phyloP scores from a whole-genome alignment of 768 basidiomycete genomes.

The Tylopilus intermedius region DNA sequence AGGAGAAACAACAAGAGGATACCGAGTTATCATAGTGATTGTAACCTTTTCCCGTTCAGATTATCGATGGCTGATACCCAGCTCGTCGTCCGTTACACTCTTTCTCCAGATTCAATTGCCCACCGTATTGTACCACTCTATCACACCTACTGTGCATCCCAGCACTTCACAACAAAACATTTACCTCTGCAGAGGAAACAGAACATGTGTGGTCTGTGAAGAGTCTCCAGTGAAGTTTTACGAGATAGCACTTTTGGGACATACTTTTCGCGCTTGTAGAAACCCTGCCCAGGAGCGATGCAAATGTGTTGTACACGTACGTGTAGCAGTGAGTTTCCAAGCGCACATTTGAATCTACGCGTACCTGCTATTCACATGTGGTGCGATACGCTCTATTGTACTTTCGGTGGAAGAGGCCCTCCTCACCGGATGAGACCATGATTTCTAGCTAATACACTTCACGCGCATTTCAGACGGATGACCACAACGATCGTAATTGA shows the following conservation, averaged over 20 bases:
- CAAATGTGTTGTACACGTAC: background rate
- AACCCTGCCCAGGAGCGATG: background rate
- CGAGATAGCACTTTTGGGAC: background rate
- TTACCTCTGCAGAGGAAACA: no score
- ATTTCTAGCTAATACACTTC: background rate
- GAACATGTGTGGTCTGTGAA: no score
- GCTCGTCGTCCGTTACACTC: background rate
- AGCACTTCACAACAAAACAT: no score
- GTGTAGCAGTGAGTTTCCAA: background rate
- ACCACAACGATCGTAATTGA: background rate
- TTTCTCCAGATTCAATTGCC: constrained; percentile 7
- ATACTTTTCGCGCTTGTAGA: background rate
- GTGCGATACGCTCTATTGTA: background rate
- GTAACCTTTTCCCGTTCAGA: background rate
- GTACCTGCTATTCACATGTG: no score
- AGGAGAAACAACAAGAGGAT: constrained; percentile 24
- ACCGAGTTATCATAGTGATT: constrained; percentile 1
- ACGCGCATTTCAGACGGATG: background rate
- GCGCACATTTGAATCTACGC: background rate
- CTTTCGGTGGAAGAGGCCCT: no score
- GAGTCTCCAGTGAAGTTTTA: no score
- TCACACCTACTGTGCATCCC: background rate
- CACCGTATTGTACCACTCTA: background rate
- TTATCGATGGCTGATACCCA: background rate
- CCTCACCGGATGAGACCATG: background rate